A percentile compares a stretch with the other conserved stretches of the same genome.
These are phyloP conservation scores for Ustilaginoidea virens DNA, from an alignment of 2,329 filamentous ascomycete genomes.

Conservation along the genomic window DNA sequence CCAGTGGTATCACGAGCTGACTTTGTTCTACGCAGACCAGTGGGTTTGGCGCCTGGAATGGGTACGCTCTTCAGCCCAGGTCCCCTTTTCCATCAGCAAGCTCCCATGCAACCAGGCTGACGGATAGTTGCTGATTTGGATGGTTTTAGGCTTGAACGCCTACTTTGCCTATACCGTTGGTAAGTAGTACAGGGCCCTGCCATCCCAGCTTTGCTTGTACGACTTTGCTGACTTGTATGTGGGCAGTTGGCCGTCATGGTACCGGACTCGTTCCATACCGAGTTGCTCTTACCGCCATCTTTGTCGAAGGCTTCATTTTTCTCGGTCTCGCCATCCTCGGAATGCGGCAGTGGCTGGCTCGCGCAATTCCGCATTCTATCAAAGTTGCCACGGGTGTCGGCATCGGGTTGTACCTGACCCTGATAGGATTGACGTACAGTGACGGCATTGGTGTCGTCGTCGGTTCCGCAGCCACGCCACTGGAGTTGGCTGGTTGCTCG, in stretches of 20 bases:
- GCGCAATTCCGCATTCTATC: constrained; percentile 68
- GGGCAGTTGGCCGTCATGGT: constrained; percentile 55
- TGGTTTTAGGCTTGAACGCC: constrained; percentile 48
- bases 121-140: constrained; percentile 1
- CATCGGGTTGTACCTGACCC: constrained; percentile 67
- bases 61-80: constrained; percentile 11
- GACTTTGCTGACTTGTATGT: background rate
- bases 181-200: constrained; percentile 9
- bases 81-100: too few species aligned
- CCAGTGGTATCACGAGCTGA: constrained; percentile 2
- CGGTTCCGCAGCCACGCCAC: constrained; percentile 50
- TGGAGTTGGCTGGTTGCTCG: constrained; percentile 60
- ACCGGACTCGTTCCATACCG: constrained; percentile 57
- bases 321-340: constrained; percentile 65
- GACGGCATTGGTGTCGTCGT: constrained; percentile 70
- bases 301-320: constrained; percentile 79
- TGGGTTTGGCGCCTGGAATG: constrained; percentile 27
- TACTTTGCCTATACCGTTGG: constrained; percentile 63
- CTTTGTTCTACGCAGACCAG: constrained; percentile 12
- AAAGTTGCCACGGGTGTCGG: constrained; percentile 78
- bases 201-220: constrained; percentile 1
- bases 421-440: constrained; percentile 63
- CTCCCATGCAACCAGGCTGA: background rate
- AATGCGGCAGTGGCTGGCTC: constrained; percentile 76
- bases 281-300: constrained; percentile 71